Evolutionary conservation across 306 rosid genomes (phyloP), one percentile per base, ranked within the genome.

Genomic region (Echinosophora koreensis): DNA sequence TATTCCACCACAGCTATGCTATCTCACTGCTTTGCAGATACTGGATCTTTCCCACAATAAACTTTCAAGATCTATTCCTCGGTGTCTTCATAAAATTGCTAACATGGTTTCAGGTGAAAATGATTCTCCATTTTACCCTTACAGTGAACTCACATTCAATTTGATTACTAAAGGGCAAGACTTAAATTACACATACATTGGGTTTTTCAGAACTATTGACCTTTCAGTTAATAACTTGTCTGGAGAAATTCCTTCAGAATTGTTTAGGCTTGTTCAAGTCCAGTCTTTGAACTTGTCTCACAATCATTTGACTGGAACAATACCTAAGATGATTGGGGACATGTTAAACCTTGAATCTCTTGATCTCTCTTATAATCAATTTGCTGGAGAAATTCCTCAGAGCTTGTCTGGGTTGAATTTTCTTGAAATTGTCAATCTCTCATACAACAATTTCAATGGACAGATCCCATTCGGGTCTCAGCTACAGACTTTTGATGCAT

Each of bases 41-140:
- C 9, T 59, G 41, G 66, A 59, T 28, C 66, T 59, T 59, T 22
- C 71, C 50, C 32, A 58, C 3, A 78, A 78, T 52, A 59, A 47
- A 0, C 64, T 78, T 18, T 69, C 69, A 9, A 66, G 77, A 28
- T n/a, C 58, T 2, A 15, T 71, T 0, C 77, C 59, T 1, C 32
- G 5, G 0, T 4, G 35, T 2, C 2, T 4, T 0, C 16, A 27
- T 17, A 79, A 79, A 7, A 13, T 54, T 4, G 34, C 37, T 35
- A 3, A 8, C 3, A 35, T 4, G 62, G 46, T 38, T 38, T 38
- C 42, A 38, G 16, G 5, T 2, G 16, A 3, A 22, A n/a, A n/a
- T n/a, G n/a, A n/a, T n/a, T n/a, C n/a, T n/a, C n/a, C n/a, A n/a
- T n/a, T n/a, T n/a, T n/a, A n/a, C n/a, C n/a, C n/a, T n/a, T n/a